Percentiles rank a stretch among this genome's conserved stretches.
These are phyloP conservation scores for Pythium monospermum DNA, from an alignment of 352 stramenopile species.

Conservation along the genomic window DNA sequence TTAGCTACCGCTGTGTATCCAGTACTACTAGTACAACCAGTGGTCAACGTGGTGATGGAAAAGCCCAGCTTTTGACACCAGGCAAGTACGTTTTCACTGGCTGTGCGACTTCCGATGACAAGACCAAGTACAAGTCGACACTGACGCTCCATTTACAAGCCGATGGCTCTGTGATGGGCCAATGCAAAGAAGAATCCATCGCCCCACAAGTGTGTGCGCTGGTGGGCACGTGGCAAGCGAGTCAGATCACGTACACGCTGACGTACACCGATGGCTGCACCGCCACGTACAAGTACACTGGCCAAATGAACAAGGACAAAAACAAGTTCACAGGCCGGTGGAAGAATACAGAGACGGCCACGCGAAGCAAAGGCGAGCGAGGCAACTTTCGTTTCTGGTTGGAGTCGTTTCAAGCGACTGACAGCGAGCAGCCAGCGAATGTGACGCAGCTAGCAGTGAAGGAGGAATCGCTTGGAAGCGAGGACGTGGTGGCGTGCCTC, in stretches of 20 bases:
- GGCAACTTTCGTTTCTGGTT: constrained; percentile 3
- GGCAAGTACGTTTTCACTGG: constrained; percentile 5
- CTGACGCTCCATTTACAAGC: neutral
- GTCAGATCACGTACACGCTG: neutral
- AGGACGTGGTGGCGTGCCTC: no score
- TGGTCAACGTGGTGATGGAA: no score
- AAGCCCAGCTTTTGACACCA: neutral
- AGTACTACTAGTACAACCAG: no score
- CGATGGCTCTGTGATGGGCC: neutral
- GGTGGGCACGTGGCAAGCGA: neutral
- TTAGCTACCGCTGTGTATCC: no score
- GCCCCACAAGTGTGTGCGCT: constrained; percentile 12
- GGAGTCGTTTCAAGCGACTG: neutral
- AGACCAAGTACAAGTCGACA: constrained; percentile 5
- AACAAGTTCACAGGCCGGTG: constrained; percentile 1
- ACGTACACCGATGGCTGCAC: constrained; percentile 3
- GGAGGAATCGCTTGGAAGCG: no score
- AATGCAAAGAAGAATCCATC: constrained; percentile 8
- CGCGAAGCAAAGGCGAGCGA: neutral
- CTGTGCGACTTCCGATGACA: neutral
- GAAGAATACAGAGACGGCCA: neutral
- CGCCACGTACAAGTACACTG: constrained; percentile 5
- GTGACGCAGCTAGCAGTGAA: no score
- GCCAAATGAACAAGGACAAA: neutral
- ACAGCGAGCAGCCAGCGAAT: no score